Evolutionary conservation across 352 stramenopile genomes (phyloP).

Genomic region (Pythium dissotocum): DNA sequence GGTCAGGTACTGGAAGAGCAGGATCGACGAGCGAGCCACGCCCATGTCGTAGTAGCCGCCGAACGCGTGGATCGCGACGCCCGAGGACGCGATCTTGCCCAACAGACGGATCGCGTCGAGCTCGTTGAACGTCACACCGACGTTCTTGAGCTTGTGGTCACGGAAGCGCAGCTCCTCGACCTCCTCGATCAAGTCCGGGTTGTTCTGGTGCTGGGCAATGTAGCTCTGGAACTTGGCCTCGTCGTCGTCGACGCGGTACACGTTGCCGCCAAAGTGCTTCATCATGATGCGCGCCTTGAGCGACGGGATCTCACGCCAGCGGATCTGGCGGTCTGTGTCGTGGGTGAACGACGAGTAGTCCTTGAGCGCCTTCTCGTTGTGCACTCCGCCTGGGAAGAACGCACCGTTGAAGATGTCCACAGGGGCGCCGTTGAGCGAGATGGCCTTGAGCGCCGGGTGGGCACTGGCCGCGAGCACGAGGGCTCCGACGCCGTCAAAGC

Average conservation of each 20-base stretch:
- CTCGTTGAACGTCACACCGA: slow-evolving; percentile 44
- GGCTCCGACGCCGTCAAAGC: slow-evolving; percentile 68
- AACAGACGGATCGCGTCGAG: slow-evolving; percentile 61
- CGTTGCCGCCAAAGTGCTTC: slow-evolving; percentile 80
- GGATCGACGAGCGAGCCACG: slow-evolving; percentile 65
- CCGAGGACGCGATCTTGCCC: slow-evolving; percentile 59
- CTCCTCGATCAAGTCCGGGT: slow-evolving; percentile 56
- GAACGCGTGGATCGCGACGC: slow-evolving; percentile 67
- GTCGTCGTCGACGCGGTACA: slow-evolving; percentile 81
- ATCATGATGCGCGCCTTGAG: slow-evolving; percentile 84
- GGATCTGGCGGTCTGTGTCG: slow-evolving; percentile 75
- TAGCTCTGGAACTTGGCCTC: slow-evolving; percentile 61
- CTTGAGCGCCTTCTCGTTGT: slow-evolving; percentile 67
- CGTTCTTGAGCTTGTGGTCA: slow-evolving; percentile 57
- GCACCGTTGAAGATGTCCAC: slow-evolving; percentile 68
- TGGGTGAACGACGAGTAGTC: slow-evolving; percentile 73
- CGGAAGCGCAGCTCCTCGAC: slow-evolving; percentile 57
- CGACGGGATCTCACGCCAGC: slow-evolving; percentile 70
- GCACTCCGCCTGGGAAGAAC: slow-evolving; percentile 77
- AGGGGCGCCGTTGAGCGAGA: slow-evolving; percentile 70
- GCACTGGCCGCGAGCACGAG: slow-evolving; percentile 59
- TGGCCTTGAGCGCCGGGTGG: slow-evolving; percentile 69
- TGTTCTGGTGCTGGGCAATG: slow-evolving; percentile 63
- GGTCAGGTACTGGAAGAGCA: slow-evolving; percentile 81
- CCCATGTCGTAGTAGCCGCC: slow-evolving; percentile 84